These are phyloP conservation scores for Metschnikowia lachancei DNA, from an alignment of 805 yeast species.

Conservation along the genomic window DNA sequence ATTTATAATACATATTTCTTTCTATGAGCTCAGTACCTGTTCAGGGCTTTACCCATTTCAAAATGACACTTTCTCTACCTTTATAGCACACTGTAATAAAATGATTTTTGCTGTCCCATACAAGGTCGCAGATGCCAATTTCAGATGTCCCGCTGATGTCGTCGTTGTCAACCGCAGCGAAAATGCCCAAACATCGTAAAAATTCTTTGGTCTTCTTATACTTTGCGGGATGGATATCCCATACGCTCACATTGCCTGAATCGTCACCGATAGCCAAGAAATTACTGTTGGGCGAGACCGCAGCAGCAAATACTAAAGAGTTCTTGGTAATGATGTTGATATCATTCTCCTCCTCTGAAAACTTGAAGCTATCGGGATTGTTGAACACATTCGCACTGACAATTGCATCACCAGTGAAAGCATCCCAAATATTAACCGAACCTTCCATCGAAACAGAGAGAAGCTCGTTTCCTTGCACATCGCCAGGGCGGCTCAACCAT, in stretches of 20 bases:
- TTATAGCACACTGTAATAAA: slow-evolving; percentile 33
- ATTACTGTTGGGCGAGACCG: slow-evolving; percentile 48
- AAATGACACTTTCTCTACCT: slow-evolving; percentile 26
- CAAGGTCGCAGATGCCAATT: slow-evolving; percentile 37
- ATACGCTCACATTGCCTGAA: slow-evolving; percentile 56
- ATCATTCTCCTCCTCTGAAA: slow-evolving; percentile 14
- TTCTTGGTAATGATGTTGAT: slow-evolving; percentile 37
- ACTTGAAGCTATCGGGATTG: slow-evolving; percentile 24
- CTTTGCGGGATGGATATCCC: slow-evolving; percentile 37
- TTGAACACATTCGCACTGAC: slow-evolving; percentile 32
- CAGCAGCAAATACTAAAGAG: slow-evolving; percentile 52
- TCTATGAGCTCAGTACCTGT: background rate
- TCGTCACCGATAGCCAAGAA: slow-evolving; percentile 64
- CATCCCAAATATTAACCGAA: slow-evolving; percentile 65
- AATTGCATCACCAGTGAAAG: slow-evolving; percentile 40
- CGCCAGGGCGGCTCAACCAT: slow-evolving; percentile 46
- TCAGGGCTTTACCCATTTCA: slow-evolving; percentile 13
- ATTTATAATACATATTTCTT: slow-evolving; percentile 1
- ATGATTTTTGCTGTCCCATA: slow-evolving; percentile 33
- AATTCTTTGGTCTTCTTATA: slow-evolving; percentile 14
- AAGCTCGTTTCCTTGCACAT: slow-evolving; percentile 20
- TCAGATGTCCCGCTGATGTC: slow-evolving; percentile 2
- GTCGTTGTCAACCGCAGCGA: slow-evolving; percentile 5
- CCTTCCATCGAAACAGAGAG: slow-evolving; percentile 64
- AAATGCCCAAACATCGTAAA: slow-evolving; percentile 29